Evolutionary conservation across 495 filamentous ascomycete genomes (phyloP), one percentile per base, ranked within the genome.

Genomic region (Aspergillus indologenus): DNA sequence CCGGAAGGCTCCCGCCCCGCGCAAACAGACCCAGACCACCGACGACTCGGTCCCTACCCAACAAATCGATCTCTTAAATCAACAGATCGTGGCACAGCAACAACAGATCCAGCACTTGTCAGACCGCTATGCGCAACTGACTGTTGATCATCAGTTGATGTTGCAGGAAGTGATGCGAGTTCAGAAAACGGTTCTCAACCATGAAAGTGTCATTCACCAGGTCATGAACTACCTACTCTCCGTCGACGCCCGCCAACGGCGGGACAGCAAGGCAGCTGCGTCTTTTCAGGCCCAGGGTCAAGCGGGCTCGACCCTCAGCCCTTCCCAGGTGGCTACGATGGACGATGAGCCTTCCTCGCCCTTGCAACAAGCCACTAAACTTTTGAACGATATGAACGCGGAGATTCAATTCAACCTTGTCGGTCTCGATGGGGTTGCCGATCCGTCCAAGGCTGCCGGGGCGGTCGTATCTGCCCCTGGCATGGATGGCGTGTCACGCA

Each of bases 1-100:
- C 68, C 84, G 94, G 56, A 98, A 98, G 74, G 95, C 95, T 5
- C 94, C 94, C 3, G 92, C 92, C 1, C 90, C 93, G 15, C 83
- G 94, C 60, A 98, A 97, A 68, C 74, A 87, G 43, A 76, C 84
- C 54, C 77, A 81, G 62, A 61, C 62, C 21, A 71, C 57, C 47
- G 91, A 94, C 6, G 94, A 97, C 42, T 79, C 88, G 2, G 87
- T 87, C 40, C 89, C 91, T 0, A 83, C 87, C 5, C 91, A 94
- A 70, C 94, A 98, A 71, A 90, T 98, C 62, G 88, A 96, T 56
- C 79, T 94, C 24, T 80, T 98, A 53, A 92, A 92, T 78, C 87
- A 86, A 62, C 91, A 96, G 61, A 81, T 97, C 57, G 80, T 90
- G 49, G 93, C 92, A 19, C 94, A 95, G 18, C 90, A 95, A 66